These are phyloP conservation scores for Apiotrichum domesticum DNA, from an alignment of 1,284 basidiomycete species.

Conservation along the genomic window DNA sequence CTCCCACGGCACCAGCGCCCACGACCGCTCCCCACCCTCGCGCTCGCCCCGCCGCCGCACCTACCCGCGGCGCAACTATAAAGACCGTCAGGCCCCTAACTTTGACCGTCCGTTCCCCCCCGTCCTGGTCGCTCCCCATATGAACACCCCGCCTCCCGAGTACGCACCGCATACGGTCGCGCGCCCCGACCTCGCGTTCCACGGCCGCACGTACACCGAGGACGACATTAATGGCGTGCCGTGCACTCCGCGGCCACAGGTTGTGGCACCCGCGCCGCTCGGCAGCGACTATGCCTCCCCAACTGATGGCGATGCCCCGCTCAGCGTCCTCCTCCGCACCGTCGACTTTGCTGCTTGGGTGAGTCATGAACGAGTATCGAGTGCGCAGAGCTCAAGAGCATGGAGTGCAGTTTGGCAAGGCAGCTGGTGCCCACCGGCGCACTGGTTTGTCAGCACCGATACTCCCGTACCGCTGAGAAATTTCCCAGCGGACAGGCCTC, in stretches of 20 bases:
- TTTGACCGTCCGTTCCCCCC: background rate
- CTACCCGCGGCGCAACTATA: background rate
- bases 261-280: constrained; percentile 7
- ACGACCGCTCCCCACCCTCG: background rate
- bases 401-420: too few species aligned
- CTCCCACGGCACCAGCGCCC: background rate
- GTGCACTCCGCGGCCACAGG: constrained; percentile 13
- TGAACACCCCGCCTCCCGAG: constrained; percentile 30
- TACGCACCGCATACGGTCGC: constrained; percentile 39
- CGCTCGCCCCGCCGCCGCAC: background rate
- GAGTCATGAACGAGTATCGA: constrained; percentile 11
- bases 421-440: too few species aligned
- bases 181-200: constrained; percentile 3
- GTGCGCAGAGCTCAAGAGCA: too few species aligned
- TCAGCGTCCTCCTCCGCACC: constrained; percentile 33
- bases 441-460: too few species aligned
- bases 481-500: too few species aligned
- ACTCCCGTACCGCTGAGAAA: too few species aligned
- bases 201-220: background rate
- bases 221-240: too few species aligned
- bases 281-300: constrained; percentile 5
- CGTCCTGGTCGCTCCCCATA: background rate
- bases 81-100: background rate
- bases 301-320: constrained; percentile 12
- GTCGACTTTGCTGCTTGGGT: constrained; percentile 45